phyloP scores from a whole-genome alignment of 2,329 filamentous ascomycete species.

The Tothia fuscella region DNA sequence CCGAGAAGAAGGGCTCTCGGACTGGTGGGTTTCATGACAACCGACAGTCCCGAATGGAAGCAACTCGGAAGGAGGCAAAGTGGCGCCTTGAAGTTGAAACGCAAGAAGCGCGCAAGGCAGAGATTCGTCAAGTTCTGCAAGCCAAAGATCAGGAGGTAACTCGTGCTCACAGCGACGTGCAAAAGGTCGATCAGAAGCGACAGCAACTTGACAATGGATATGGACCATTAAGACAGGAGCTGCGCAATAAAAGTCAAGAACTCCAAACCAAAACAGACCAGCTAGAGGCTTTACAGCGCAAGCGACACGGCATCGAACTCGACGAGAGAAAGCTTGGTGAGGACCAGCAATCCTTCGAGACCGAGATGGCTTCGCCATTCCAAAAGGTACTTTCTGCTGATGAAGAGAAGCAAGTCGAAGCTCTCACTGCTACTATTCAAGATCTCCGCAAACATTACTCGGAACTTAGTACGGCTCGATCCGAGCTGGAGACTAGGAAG shows the following conservation, averaged over 20 bases:
- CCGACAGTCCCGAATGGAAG: constrained; percentile 74
- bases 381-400: constrained; percentile 73
- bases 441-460: constrained; percentile 67
- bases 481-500: constrained; percentile 70
- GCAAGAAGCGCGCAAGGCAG: constrained; percentile 49
- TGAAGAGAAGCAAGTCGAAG: constrained; percentile 74
- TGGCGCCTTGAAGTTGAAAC: constrained; percentile 65
- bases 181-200: constrained; percentile 69
- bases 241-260: constrained; percentile 62
- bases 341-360: constrained; percentile 63
- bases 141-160: constrained; percentile 82
- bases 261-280: constrained; percentile 62
- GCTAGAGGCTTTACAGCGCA: constrained; percentile 57
- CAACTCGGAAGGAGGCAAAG: constrained; percentile 61
- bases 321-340: constrained; percentile 47
- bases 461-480: constrained; percentile 58
- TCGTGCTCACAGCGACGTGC: constrained; percentile 66
- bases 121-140: constrained; percentile 60
- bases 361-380: constrained; percentile 75
- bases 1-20: constrained; percentile 88
- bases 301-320: constrained; percentile 57
- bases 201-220: constrained; percentile 72
- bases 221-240: constrained; percentile 64
- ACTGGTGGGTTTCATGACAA: constrained; percentile 91
- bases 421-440: constrained; percentile 56